Evolutionary conservation across 352 stramenopile species (phyloP).

Genomic region (Thraustotheca clavata): DNA sequence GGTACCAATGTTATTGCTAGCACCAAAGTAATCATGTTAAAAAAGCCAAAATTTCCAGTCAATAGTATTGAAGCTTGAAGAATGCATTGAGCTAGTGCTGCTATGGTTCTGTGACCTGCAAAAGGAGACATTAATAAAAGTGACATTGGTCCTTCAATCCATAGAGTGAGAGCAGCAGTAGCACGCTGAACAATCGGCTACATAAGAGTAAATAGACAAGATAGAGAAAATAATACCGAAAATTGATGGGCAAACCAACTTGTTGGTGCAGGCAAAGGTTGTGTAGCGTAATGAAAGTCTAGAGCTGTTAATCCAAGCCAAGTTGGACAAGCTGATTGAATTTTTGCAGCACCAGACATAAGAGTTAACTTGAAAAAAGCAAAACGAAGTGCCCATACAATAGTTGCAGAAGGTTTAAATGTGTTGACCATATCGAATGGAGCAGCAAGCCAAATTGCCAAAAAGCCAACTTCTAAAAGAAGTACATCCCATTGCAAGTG

Average conservation of each 20-base stretch:
- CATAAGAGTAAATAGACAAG: not conserved
- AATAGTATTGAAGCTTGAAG: conserved; percentile 82
- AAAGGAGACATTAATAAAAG: conserved; percentile 79
- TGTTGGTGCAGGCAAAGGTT: conserved; percentile 68
- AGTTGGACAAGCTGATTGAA: conserved; percentile 84
- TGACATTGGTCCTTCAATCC: conserved; percentile 82
- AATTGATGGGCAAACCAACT: conserved; percentile 81
- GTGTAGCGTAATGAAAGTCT: conserved; percentile 89
- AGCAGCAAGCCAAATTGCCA: conserved; percentile 41
- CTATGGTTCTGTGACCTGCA: conserved; percentile 38
- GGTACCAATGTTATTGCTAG: not conserved
- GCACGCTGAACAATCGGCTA: conserved; percentile 66
- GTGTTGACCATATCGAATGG: conserved; percentile 26
- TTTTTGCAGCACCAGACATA: conserved; percentile 88
- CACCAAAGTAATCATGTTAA: conserved; percentile 83
- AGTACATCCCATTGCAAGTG: conserved; percentile 91
- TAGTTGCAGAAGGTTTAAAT: conserved; percentile 29
- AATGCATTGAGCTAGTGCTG: conserved; percentile 50
- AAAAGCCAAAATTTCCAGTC: conserved; percentile 93
- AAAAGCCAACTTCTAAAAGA: conserved; percentile 74
- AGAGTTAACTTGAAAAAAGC: conserved; percentile 93
- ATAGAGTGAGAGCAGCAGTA: conserved; percentile 69
- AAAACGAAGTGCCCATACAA: conserved; percentile 71
- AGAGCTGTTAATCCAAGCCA: conserved; percentile 86
- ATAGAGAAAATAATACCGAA: conserved; percentile 30